Evolutionary conservation across 179 eudicot genomes (phyloP).

Genomic region (Gypsophila paniculata): DNA sequence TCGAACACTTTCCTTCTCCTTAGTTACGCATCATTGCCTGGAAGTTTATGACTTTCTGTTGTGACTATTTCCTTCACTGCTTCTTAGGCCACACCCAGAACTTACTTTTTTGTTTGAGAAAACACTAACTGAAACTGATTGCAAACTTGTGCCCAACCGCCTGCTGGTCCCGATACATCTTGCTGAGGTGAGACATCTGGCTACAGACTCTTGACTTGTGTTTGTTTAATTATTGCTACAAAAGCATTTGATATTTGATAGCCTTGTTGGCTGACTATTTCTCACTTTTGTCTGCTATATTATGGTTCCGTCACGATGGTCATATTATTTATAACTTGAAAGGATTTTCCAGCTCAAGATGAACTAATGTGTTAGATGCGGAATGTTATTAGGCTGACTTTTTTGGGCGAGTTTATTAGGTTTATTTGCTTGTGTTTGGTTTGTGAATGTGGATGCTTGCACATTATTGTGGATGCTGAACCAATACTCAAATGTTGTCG

Average conservation of each 20-base stretch:
- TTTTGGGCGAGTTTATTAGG: background rate
- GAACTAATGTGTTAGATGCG: too few relatives aligned
- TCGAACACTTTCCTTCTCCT: background rate
- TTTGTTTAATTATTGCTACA: background rate
- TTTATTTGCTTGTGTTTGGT: background rate
- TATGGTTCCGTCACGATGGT: too few relatives aligned
- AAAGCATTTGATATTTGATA: too few relatives aligned
- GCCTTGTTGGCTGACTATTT: too few relatives aligned
- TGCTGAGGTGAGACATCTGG: constrained; percentile 21
- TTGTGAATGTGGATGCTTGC: background rate
- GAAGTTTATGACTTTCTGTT: background rate
- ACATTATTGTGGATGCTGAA: too few relatives aligned
- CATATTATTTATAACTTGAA: too few relatives aligned
- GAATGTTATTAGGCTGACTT: too few relatives aligned
- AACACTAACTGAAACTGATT: constrained; percentile 16
- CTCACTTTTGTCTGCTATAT: too few relatives aligned
- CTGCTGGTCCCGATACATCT: constrained; percentile 1
- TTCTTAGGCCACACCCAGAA: background rate
- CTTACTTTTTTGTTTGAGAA: constrained; percentile 18
- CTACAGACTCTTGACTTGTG: background rate
- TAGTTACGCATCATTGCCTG: background rate
- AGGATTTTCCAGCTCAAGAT: too few relatives aligned
- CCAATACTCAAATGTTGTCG: background rate
- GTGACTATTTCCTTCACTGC: constrained; percentile 18
- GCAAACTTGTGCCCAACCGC: constrained; percentile 1